phyloP scores from a whole-genome alignment of 306 rosid genomes.

The Cucurbita ficifolia region DNA sequence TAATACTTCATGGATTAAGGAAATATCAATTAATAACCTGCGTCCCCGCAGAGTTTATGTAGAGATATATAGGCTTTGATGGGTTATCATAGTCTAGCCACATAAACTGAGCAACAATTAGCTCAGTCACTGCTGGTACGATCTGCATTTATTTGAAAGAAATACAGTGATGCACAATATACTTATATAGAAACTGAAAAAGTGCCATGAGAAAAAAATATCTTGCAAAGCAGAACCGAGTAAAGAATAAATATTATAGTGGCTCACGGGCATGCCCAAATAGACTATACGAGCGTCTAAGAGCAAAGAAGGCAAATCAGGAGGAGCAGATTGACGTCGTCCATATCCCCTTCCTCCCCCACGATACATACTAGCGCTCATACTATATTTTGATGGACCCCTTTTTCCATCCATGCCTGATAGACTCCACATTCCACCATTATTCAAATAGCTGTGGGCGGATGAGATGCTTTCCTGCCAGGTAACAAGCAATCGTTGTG shows the following conservation, averaged over 20 bases:
- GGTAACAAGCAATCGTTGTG: slow-evolving; percentile 3
- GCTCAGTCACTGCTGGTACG: slow-evolving; percentile 91
- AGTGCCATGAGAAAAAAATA: not conserved
- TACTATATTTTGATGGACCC: slow-evolving; percentile 50
- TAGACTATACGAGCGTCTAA: slow-evolving; percentile 77
- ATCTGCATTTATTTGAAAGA: slow-evolving; percentile 45
- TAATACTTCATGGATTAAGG: not conserved
- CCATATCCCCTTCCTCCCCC: slow-evolving; percentile 70
- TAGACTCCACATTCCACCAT: slow-evolving; percentile 70
- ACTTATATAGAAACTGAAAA: not conserved
- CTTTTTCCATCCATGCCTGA: slow-evolving; percentile 25
- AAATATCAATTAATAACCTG: slow-evolving; percentile 36
- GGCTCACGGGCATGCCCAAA: slow-evolving; percentile 90
- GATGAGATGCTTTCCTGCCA: slow-evolving; percentile 76
- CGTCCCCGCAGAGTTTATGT: slow-evolving; percentile 85
- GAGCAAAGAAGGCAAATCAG: slow-evolving; percentile 89
- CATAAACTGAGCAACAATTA: slow-evolving; percentile 78
- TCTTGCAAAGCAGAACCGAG: not conserved
- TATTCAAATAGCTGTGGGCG: slow-evolving; percentile 48
- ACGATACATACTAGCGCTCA: slow-evolving; percentile 77
- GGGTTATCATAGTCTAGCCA: slow-evolving; percentile 87
- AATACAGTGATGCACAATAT: slow-evolving; percentile 5
- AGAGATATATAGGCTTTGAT: slow-evolving; percentile 64
- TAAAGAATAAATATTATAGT: slow-evolving; percentile 7
- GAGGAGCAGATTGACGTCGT: slow-evolving; percentile 74